phyloP scores from a whole-genome alignment of 371 early-diverging fungal genomes.

The Mucor indicus region DNA sequence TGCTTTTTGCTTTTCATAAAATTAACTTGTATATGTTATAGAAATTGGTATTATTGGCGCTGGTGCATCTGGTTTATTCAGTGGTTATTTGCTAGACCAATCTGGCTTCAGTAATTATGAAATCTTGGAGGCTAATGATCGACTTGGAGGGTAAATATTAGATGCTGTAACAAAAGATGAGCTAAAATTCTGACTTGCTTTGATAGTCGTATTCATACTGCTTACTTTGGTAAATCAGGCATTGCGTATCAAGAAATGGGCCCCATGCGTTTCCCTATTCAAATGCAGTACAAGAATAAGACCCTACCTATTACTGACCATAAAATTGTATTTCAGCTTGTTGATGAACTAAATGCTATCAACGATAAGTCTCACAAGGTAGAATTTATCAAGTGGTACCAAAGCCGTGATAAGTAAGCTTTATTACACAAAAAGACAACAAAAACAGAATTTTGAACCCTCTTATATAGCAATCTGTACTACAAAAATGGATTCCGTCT shows the following conservation, averaged over 20 bases:
- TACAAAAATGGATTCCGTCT: slow-evolving; percentile 26
- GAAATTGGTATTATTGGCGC: slow-evolving; percentile 38
- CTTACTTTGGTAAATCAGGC: slow-evolving; percentile 22
- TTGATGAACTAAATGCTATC: slow-evolving; percentile 21
- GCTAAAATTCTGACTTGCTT: no score
- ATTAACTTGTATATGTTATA: no score
- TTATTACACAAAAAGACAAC: no score
- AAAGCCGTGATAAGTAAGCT: slow-evolving; percentile 23
- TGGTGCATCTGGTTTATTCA: slow-evolving; percentile 35
- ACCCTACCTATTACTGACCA: slow-evolving; percentile 30
- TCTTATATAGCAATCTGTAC: slow-evolving; percentile 19
- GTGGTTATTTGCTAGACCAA: slow-evolving; percentile 24
- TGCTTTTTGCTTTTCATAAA: no score
- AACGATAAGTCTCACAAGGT: slow-evolving; percentile 23
- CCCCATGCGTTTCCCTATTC: slow-evolving; percentile 28
- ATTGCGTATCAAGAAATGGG: slow-evolving; percentile 34
- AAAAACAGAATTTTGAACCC: no score
- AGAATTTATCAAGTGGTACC: slow-evolving; percentile 33
- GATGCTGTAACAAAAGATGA: no score
- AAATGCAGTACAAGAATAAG: slow-evolving; percentile 13
- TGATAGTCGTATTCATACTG: slow-evolving; percentile 28
- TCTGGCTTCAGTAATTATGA: slow-evolving; percentile 34
- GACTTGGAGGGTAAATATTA: slow-evolving; percentile 26
- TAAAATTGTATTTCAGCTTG: slow-evolving; percentile 26
- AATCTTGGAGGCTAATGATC: slow-evolving; percentile 28